Evolutionary conservation across 257 asterid genomes (phyloP), one percentile per base, ranked within the genome.

Genomic region (Perilla frutescens): DNA sequence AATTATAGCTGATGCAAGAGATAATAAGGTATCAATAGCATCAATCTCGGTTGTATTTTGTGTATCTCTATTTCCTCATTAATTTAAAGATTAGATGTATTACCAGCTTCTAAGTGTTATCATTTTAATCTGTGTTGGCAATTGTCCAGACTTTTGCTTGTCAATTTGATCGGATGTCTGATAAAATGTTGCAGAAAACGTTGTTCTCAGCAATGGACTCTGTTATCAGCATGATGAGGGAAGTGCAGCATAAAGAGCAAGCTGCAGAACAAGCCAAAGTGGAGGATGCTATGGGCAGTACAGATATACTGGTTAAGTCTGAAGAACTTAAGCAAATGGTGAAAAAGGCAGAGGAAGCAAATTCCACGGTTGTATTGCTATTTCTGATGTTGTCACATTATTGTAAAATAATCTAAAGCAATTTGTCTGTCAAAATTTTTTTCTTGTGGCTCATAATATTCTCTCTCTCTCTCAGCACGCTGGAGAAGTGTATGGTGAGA

Each of bases 401-500:
- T 5, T 53, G 8, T 7, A 20, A 32, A 36, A 53, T 72, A 14
- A 36, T 61, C 43, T 41, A 45, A 41, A 65, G 7, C 5, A 20
- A 41, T 64, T 58, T n/a, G 15, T 55, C 69, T 72, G 36, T 63
- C 61, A 51, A 47, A 70, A 32, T 3, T 34, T 29, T 14, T 10
- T 9, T 9, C 47, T 62, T 71, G 66, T 56, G 39, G 41, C 56
- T 70, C 54, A 12, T 14, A 29, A 50, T 75, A 49, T 32, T 56
- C 29, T 20, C 26, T 20, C 49, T 47, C 63, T 66, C 72, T 43
- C 59, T 74, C 81, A 95, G 99, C 95, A 85, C 66, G 89, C 96
- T 76, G 97, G 99, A 62, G 98, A 95, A 82, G 89, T 92, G 49
- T 87, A 87, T 72, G 98, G 99, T 47, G 99, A 95, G 80, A 95